phyloP scores from a whole-genome alignment of 306 rosid genomes.

The Prunus salicina region DNA sequence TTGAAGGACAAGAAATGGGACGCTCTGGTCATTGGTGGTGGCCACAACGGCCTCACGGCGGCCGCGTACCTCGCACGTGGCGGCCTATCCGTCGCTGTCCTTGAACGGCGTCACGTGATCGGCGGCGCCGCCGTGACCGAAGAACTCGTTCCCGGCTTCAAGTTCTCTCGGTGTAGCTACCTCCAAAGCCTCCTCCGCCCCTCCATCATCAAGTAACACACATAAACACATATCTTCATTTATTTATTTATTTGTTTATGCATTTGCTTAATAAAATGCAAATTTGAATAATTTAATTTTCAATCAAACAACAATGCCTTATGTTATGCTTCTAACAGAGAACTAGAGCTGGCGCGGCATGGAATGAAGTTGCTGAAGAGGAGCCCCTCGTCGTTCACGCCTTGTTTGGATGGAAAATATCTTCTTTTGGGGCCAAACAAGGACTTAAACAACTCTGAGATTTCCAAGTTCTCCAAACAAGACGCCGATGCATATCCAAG shows the following conservation, averaged over 20 bases:
- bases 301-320: not conserved
- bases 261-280: not conserved
- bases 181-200: constrained; percentile 94
- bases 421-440: constrained; percentile 78
- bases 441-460: constrained; percentile 65
- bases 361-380: constrained; percentile 82
- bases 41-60: constrained; percentile 90
- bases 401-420: constrained; percentile 84
- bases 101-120: constrained; percentile 82
- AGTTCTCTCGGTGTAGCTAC: constrained; percentile 93
- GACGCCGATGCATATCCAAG: constrained; percentile 87
- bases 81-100: constrained; percentile 90
- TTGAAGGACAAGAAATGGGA: constrained; percentile 80
- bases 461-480: constrained; percentile 66
- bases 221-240: not conserved
- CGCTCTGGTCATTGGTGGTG: constrained; percentile 84
- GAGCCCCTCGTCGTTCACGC: constrained; percentile 88
- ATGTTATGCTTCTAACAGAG: constrained; percentile 29
- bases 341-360: constrained; percentile 67
- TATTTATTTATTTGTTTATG: not conserved
- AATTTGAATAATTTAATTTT: not conserved
- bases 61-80: constrained; percentile 92
- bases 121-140: constrained; percentile 96
- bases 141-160: constrained; percentile 82
- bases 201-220: constrained; percentile 49